Evolutionary conservation across 2,329 filamentous ascomycete genomes (phyloP).

Genomic region (Penicillium concentricum): DNA sequence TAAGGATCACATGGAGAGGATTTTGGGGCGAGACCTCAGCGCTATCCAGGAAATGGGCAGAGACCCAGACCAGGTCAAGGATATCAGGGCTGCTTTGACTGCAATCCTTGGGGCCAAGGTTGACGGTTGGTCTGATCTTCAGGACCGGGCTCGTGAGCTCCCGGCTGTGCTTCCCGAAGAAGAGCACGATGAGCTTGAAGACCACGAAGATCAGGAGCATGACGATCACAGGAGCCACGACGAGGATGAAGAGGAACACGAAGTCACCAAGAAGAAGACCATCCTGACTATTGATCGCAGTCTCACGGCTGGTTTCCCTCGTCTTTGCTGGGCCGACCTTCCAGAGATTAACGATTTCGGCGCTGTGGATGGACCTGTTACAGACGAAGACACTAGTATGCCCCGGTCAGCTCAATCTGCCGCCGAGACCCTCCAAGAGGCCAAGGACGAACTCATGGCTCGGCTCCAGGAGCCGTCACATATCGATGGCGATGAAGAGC

Average conservation of each 20-base stretch:
- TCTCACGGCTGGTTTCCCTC: conserved; percentile 40
- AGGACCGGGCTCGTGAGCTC: conserved; percentile 38
- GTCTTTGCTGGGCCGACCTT: conserved; percentile 45
- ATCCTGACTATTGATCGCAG: conserved; percentile 45
- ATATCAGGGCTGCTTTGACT: conserved; percentile 45
- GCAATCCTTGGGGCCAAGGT: conserved; percentile 46
- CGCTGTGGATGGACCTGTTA: conserved; percentile 40
- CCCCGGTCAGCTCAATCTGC: conserved; percentile 49
- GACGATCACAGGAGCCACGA: conserved; percentile 36
- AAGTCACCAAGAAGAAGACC: conserved; percentile 40
- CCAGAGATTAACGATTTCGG: conserved; percentile 46
- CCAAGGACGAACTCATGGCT: conserved; percentile 53
- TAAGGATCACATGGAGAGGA: conserved; percentile 50
- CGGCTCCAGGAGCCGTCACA: conserved; percentile 48
- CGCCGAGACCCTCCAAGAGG: conserved; percentile 51
- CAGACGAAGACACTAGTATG: conserved; percentile 48
- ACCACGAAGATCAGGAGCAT: conserved; percentile 17
- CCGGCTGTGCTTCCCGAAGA: conserved; percentile 37
- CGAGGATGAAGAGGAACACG: conserved; percentile 19
- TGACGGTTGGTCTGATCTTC: conserved; percentile 45
- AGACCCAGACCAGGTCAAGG: conserved; percentile 46
- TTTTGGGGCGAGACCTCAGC: conserved; percentile 43
- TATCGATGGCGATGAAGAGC: conserved; percentile 39
- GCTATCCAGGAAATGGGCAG: conserved; percentile 49
- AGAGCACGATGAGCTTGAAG: conserved; percentile 12